phyloP scores from a whole-genome alignment of 495 filamentous ascomycete genomes.

The Halenospora varia region DNA sequence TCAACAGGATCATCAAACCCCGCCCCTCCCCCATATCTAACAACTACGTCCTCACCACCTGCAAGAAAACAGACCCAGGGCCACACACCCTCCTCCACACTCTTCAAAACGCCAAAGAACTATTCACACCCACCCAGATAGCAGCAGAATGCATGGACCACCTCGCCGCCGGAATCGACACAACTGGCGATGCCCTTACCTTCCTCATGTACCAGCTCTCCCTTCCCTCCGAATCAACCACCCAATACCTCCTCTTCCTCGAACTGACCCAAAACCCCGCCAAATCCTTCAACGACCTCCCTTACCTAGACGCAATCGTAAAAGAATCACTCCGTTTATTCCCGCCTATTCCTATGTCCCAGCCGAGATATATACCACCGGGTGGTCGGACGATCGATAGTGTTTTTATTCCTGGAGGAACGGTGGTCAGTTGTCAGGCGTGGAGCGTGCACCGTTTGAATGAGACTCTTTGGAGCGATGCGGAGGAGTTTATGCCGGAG shows the following conservation, averaged over 20 bases:
- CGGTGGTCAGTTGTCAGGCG: conserved; percentile 51
- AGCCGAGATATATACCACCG: conserved; percentile 55
- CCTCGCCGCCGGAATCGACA: conserved; percentile 60
- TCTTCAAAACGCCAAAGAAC: conserved; percentile 28
- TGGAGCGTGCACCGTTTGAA: conserved; percentile 50
- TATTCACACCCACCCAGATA: conserved; percentile 26
- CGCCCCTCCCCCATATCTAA: conserved; percentile 15
- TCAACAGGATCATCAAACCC: conserved; percentile 15
- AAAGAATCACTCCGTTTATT: conserved; percentile 55
- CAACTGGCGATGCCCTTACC: conserved; percentile 60
- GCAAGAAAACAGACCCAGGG: conserved; percentile 21
- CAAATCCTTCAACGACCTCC: conserved; percentile 43
- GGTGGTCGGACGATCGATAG: conserved; percentile 47
- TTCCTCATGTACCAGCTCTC: conserved; percentile 68
- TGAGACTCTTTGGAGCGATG: no score
- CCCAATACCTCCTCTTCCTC: conserved; percentile 42
- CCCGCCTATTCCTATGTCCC: conserved; percentile 62
- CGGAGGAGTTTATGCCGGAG: no score
- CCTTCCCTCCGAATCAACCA: conserved; percentile 27
- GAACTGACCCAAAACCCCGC: conserved; percentile 40
- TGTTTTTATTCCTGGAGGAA: conserved; percentile 41
- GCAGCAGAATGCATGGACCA: conserved; percentile 47
- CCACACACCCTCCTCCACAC: conserved; percentile 32
- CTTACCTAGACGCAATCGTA: conserved; percentile 58
- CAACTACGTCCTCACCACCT: conserved; percentile 10